phyloP scores from a whole-genome alignment of 768 basidiomycete genomes.

The Hygrocybe coccinea region DNA sequence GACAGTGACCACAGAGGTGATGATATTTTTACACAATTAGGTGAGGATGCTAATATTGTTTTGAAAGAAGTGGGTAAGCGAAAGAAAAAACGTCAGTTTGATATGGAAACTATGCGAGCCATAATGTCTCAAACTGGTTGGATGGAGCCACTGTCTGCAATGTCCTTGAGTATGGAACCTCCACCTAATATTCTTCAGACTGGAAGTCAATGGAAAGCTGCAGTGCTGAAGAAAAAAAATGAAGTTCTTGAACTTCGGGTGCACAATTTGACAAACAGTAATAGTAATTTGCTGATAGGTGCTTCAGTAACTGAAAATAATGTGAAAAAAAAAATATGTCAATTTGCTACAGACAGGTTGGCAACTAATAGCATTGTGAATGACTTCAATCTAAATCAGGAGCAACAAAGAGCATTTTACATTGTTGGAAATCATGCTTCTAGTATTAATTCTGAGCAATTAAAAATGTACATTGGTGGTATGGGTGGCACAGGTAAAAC shows the following conservation, averaged over 20 bases:
- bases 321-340: slow-evolving; percentile 11
- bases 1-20: no score
- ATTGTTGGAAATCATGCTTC: slow-evolving; percentile 29
- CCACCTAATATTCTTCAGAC: no score
- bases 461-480: no score
- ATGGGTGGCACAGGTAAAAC: no score
- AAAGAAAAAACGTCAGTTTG: neutral
- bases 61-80: neutral
- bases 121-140: slow-evolving; percentile 1
- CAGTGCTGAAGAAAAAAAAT: slow-evolving; percentile 6
- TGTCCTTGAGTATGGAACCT: no score
- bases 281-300: neutral
- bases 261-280: neutral
- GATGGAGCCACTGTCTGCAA: neutral
- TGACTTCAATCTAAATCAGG: no score
- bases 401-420: slow-evolving; percentile 30
- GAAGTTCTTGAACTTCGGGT: slow-evolving; percentile 5
- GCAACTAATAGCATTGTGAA: slow-evolving; percentile 21
- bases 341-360: slow-evolving; percentile 4
- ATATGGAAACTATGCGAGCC: neutral
- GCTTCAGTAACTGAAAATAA: no score
- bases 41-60: neutral
- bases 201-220: no score
- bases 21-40: neutral
- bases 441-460: neutral